phyloP scores from a whole-genome alignment of 257 asterid genomes.

The Plectranthus barbatus region DNA sequence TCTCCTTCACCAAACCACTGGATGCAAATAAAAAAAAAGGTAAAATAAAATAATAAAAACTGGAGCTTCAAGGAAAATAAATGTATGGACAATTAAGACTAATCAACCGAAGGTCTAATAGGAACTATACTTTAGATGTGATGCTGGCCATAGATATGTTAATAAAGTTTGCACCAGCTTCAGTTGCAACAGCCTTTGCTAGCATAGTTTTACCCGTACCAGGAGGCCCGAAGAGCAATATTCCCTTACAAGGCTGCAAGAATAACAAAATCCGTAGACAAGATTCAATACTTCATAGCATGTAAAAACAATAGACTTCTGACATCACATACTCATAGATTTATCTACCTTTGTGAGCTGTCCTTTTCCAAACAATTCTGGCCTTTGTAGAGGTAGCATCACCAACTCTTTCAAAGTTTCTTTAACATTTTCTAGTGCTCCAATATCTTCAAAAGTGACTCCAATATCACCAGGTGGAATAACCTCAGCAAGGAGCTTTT shows the following conservation, averaged over 20 bases:
- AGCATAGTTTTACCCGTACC: slow-evolving; percentile 93
- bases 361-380: slow-evolving; percentile 82
- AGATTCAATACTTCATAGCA: background rate
- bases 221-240: slow-evolving; percentile 92
- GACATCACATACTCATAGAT: background rate
- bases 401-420: slow-evolving; percentile 90
- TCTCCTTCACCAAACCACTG: slow-evolving; percentile 98
- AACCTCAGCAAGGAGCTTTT: slow-evolving; percentile 71
- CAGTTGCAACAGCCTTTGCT: slow-evolving; percentile 95
- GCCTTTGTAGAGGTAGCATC: slow-evolving; percentile 86
- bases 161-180: slow-evolving; percentile 86
- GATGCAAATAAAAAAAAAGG: background rate
- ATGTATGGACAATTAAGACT: background rate
- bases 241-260: slow-evolving; percentile 87
- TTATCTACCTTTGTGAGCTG: slow-evolving; percentile 68
- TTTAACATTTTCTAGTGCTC: slow-evolving; percentile 85
- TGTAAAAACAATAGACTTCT: slow-evolving; percentile 2
- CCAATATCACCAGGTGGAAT: slow-evolving; percentile 86
- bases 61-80: background rate
- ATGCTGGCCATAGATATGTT: slow-evolving; percentile 93
- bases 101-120: slow-evolving; percentile 3
- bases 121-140: slow-evolving; percentile 54
- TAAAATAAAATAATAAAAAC: background rate
- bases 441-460: slow-evolving; percentile 81
- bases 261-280: slow-evolving; percentile 15